A percentile compares a stretch with the other conserved stretches of the same genome.
Conservation (phyloP, 768 basidiomycete genomes). For the Tubosaeta brunneosetosa region DNA sequence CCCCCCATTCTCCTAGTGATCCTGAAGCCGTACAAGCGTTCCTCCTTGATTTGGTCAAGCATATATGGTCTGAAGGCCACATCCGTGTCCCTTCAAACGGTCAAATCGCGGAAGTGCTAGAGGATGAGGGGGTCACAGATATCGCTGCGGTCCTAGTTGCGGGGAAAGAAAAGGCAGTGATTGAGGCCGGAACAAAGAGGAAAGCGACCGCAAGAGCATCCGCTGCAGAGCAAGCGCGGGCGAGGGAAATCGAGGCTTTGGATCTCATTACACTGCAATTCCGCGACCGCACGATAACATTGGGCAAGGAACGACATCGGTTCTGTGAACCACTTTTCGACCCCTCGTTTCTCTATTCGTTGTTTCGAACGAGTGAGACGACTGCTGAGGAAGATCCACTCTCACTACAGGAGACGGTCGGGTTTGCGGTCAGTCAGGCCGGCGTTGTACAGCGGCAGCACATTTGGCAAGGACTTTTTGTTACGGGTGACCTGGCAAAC, state of each 20-base stretch:
- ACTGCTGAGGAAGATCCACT: conserved; percentile 20
- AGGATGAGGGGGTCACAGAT: conserved; percentile 85
- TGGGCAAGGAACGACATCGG: conserved; percentile 86
- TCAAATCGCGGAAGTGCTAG: conserved; percentile 54
- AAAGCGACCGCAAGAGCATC: conserved; percentile 65
- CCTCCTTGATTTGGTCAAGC: conserved; percentile 60
- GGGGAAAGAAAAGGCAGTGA: conserved; percentile 86
- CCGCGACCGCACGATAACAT: conserved; percentile 60
- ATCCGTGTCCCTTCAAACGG: conserved; percentile 73
- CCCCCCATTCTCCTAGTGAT: conserved; percentile 44
- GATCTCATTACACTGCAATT: conserved; percentile 79
- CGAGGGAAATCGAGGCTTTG: conserved; percentile 76
- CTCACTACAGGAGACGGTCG: conserved; percentile 65
- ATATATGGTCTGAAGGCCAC: conserved; percentile 59
- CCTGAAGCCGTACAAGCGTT: conserved; percentile 44
- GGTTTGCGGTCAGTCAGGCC: conserved; percentile 52
- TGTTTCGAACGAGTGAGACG: conserved; percentile 27
- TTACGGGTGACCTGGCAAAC: conserved; percentile 73
- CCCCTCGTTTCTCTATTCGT: conserved; percentile 48
- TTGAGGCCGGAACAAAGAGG: conserved; percentile 80
- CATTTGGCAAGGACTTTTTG: conserved; percentile 74
- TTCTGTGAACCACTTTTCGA: conserved; percentile 91
- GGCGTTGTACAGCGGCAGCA: conserved; percentile 66
- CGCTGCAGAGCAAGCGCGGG: conserved; percentile 76
- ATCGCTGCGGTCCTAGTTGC: conserved; percentile 88